Conservation (phyloP, 805 yeast genomes). For the Metschnikowia vanudenii region DNA sequence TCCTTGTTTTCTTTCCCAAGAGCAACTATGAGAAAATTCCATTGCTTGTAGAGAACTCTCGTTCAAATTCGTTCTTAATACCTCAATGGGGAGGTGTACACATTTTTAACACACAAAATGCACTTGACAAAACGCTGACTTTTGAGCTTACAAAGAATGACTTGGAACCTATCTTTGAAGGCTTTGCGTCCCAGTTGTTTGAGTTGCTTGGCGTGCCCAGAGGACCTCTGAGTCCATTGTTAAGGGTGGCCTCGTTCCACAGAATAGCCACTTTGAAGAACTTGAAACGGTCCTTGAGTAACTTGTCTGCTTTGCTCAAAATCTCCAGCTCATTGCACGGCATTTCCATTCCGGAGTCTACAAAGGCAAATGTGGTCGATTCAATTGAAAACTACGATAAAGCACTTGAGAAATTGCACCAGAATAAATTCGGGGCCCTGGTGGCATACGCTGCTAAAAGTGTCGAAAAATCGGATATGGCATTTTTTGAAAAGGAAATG, state of each 20-base stretch:
- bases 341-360: constrained; percentile 80
- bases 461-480: constrained; percentile 58
- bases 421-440: constrained; percentile 28
- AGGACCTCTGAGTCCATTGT: constrained; percentile 54
- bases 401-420: constrained; percentile 32
- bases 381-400: constrained; percentile 45
- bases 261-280: constrained; percentile 60
- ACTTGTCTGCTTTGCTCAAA: constrained; percentile 68
- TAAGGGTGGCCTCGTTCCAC: constrained; percentile 64
- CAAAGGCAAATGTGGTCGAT: constrained; percentile 53
- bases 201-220: constrained; percentile 68
- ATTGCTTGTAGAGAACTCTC: constrained; percentile 45
- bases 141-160: constrained; percentile 40
- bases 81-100: constrained; percentile 91
- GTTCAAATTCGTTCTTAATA: constrained; percentile 62
- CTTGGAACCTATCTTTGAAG: constrained; percentile 58
- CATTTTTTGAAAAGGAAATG: constrained; percentile 93
- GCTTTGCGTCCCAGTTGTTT: constrained; percentile 73
- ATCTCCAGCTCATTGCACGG: constrained; percentile 66
- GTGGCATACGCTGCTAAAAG: constrained; percentile 51
- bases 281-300: constrained; percentile 60
- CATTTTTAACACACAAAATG: constrained; percentile 43
- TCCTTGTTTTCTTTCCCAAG: constrained; percentile 65
- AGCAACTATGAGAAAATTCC: constrained; percentile 43
- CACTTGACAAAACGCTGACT: constrained; percentile 16